These are phyloP conservation scores for Trifolium pratense DNA, from an alignment of 306 rosid genomes.

Conservation along the genomic window DNA sequence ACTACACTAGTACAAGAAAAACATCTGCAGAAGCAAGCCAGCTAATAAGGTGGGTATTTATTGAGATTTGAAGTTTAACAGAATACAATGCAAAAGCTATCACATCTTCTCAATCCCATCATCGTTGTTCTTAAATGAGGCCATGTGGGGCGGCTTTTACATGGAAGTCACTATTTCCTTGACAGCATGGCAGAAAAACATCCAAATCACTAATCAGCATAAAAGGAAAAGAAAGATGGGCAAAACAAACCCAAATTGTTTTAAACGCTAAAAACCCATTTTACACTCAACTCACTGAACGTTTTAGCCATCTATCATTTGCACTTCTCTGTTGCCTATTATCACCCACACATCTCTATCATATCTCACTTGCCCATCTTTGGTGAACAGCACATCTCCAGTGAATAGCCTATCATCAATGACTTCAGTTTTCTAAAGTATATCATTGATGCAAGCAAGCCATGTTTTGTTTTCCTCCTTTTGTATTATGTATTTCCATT, in stretches of 20 bases:
- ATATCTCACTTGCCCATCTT: not conserved
- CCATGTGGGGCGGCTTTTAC: not conserved
- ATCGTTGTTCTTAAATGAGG: not conserved
- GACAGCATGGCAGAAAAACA: not conserved
- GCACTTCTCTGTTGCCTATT: not conserved
- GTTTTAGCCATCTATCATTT: not conserved
- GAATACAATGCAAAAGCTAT: conserved; percentile 34
- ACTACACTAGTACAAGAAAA: conserved; percentile 17
- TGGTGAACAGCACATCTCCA: not conserved
- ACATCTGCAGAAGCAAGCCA: conserved; percentile 36
- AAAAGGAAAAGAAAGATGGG: not conserved
- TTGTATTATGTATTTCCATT: not conserved
- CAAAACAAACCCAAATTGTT: not conserved
- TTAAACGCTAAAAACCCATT: not conserved
- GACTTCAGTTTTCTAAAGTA: not conserved
- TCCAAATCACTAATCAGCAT: conserved; percentile 9
- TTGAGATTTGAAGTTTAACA: conserved; percentile 23
- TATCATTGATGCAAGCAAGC: not conserved
- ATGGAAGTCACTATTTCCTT: not conserved
- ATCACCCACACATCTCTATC: conserved; percentile 12
- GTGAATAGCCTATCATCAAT: not conserved
- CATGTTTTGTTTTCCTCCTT: not conserved
- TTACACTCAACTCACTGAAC: not conserved
- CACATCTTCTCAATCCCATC: conserved; percentile 19
- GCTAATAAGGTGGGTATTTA: conserved; percentile 17